phyloP scores from a whole-genome alignment of 768 basidiomycete species.

The Boletus subcaerulescens region DNA sequence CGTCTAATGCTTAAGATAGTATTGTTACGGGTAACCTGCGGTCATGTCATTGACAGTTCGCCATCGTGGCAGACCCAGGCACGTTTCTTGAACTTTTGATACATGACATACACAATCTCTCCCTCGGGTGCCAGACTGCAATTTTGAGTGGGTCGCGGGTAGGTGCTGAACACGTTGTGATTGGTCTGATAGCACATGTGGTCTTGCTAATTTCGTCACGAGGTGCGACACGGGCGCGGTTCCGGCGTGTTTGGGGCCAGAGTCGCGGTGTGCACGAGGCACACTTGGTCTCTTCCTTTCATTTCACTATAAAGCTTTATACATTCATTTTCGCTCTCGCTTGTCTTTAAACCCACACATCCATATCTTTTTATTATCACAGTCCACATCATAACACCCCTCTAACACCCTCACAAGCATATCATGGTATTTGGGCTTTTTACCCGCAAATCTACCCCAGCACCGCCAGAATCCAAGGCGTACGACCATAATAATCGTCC shows the following conservation, averaged over 20 bases:
- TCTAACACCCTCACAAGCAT: neutral
- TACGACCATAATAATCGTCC: conserved; percentile 32
- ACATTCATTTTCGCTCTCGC: neutral
- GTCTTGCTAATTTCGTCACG: conserved; percentile 1
- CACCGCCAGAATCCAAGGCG: conserved; percentile 5
- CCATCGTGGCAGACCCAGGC: too few species aligned
- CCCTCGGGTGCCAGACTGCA: too few species aligned
- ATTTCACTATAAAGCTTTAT: conserved; percentile 14
- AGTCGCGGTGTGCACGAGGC: conserved; percentile 23
- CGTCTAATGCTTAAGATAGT: too few species aligned
- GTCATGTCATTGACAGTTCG: too few species aligned
- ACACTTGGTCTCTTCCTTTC: conserved; percentile 1
- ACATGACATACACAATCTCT: too few species aligned
- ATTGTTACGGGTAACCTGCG: too few species aligned
- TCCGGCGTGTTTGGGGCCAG: conserved; percentile 15
- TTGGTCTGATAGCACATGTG: neutral
- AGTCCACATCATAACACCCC: neutral
- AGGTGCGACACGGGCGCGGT: conserved; percentile 4
- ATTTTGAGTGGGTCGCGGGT: neutral
- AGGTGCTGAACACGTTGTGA: conserved; percentile 8
- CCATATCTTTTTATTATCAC: conserved; percentile 14
- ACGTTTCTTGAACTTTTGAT: too few species aligned
- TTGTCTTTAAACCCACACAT: neutral
- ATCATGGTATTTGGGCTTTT: conserved; percentile 44
- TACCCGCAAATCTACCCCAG: conserved; percentile 30